Evolutionary conservation across 306 rosid species (phyloP).

Genomic region (Castanea mollissima): DNA sequence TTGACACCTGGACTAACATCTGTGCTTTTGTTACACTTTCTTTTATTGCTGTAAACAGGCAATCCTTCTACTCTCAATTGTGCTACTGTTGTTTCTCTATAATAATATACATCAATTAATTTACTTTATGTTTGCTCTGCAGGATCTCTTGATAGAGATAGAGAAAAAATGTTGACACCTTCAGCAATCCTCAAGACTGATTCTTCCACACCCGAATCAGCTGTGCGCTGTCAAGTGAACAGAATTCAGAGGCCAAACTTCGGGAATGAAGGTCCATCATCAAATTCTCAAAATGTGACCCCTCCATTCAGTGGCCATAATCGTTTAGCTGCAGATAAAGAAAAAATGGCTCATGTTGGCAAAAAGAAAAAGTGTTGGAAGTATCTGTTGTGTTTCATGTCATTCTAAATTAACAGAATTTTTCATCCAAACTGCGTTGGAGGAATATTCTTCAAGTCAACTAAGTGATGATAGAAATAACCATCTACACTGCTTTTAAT

Average conservation of each 20-base stretch:
- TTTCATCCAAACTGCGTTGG: too few species aligned
- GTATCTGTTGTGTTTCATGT: slow-evolving; percentile 22
- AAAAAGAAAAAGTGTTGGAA: slow-evolving; percentile 23
- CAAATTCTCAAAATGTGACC: background rate
- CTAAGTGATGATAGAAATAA: too few species aligned
- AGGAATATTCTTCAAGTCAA: too few species aligned
- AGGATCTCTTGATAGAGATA: background rate
- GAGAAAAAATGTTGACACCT: background rate
- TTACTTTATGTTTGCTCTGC: background rate
- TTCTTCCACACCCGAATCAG: background rate
- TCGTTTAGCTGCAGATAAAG: too few species aligned
- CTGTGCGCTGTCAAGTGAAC: background rate
- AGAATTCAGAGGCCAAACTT: slow-evolving; percentile 5
- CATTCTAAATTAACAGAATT: background rate
- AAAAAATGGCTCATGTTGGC: background rate
- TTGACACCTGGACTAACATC: background rate
- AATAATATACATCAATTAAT: too few species aligned
- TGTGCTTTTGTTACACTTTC: background rate
- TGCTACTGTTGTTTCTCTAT: background rate
- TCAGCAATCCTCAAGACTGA: background rate
- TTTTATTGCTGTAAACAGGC: background rate
- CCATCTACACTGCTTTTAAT: too few species aligned
- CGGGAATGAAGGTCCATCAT: slow-evolving; percentile 19
- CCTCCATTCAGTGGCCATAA: background rate
- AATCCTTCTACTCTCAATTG: background rate